A percentile compares a stretch with the other conserved stretches of the same genome.
Conservation (phyloP, 2,329 filamentous ascomycete species). For the Penicillium oxalicum region DNA sequence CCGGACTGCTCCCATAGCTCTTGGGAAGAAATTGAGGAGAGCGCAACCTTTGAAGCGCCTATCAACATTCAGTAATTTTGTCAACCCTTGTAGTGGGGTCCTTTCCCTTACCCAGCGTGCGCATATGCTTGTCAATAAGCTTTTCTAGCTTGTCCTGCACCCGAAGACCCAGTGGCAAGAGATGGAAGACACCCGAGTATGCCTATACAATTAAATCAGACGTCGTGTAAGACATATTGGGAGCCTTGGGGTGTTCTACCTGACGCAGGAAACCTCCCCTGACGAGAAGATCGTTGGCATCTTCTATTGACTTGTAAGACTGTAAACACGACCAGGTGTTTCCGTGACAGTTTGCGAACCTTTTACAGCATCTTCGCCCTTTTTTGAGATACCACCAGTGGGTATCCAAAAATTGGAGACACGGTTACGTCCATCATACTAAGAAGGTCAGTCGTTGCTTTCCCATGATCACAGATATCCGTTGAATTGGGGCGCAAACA, state of each 20-base stretch:
- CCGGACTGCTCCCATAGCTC: conserved; percentile 77
- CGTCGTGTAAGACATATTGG: not conserved
- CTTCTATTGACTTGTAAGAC: conserved; percentile 35
- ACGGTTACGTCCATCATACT: conserved; percentile 54
- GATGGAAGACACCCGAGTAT: conserved; percentile 85
- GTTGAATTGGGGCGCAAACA: conserved; percentile 26
- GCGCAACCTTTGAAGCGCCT: conserved; percentile 22
- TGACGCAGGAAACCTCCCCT: conserved; percentile 69
- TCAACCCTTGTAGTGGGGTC: not conserved
- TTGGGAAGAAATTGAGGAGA: conserved; percentile 59
- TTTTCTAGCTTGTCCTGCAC: conserved; percentile 84
- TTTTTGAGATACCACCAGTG: conserved; percentile 59
- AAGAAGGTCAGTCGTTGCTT: conserved; percentile 9
- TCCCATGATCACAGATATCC: not conserved
- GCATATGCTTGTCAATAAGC: conserved; percentile 87
- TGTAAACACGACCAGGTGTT: conserved; percentile 31
- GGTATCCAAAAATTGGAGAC: conserved; percentile 76
- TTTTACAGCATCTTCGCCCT: conserved; percentile 46
- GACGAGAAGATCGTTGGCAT: conserved; percentile 61
- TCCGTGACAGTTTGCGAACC: conserved; percentile 18
- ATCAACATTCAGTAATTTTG: not conserved
- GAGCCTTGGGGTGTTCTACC: conserved; percentile 38
- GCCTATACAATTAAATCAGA: conserved; percentile 46
- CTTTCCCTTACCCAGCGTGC: conserved; percentile 54
- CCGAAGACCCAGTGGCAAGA: conserved; percentile 77